Evolutionary conservation across 2,329 filamentous ascomycete species (phyloP).

Genomic region (Chlorencoelia australis): DNA sequence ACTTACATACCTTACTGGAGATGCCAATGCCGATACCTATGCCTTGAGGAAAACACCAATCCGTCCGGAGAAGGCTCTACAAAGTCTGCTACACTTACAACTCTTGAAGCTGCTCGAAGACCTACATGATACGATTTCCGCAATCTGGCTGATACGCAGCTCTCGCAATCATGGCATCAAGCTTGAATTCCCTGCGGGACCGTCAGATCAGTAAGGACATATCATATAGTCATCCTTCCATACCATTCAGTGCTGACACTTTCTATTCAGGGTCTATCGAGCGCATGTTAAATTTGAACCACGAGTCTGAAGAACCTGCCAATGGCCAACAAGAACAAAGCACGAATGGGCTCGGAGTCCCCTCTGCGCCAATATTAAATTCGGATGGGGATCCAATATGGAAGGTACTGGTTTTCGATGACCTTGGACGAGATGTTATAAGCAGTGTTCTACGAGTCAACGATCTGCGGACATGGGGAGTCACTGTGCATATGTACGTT

Average conservation of each 20-base stretch:
- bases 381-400: slow-evolving; percentile 87
- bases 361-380: slow-evolving; percentile 71
- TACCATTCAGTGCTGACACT: slow-evolving; percentile 9
- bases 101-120: background rate
- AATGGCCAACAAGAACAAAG: slow-evolving; percentile 50
- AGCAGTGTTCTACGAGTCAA: slow-evolving; percentile 92
- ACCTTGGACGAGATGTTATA: slow-evolving; percentile 84
- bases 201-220: slow-evolving; percentile 55
- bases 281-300: slow-evolving; percentile 91
- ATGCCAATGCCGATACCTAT: too few species aligned
- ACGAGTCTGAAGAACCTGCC: slow-evolving; percentile 44
- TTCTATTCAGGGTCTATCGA: slow-evolving; percentile 68
- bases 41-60: too few species aligned
- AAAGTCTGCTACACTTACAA: too few species aligned
- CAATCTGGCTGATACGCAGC: slow-evolving; percentile 26
- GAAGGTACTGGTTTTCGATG: slow-evolving; percentile 96
- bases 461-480: slow-evolving; percentile 85
- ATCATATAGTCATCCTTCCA: slow-evolving; percentile 13
- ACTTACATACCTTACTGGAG: too few species aligned
- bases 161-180: slow-evolving; percentile 40
- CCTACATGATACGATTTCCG: slow-evolving; percentile 21
- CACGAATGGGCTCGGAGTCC: slow-evolving; percentile 51
- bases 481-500: slow-evolving; percentile 84
- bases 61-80: too few species aligned
- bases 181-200: slow-evolving; percentile 52